Percentiles rank a stretch among this genome's conserved stretches.
phyloP scores from a whole-genome alignment of 202 grass and related monocot species.

The Schoenoplectus tabernaemontani region DNA sequence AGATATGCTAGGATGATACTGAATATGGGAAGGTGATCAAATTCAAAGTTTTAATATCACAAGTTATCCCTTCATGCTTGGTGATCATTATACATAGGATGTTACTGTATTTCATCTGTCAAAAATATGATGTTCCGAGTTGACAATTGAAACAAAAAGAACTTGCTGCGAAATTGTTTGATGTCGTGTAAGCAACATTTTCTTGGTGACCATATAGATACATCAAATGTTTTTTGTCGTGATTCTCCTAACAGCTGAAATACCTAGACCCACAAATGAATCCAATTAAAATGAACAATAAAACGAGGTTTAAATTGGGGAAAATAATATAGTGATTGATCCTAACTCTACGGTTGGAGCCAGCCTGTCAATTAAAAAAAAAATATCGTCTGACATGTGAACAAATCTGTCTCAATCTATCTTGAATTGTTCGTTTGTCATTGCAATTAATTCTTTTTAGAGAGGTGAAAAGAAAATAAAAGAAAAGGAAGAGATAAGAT shows the following conservation, averaged over 20 bases:
- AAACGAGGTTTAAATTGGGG: background rate
- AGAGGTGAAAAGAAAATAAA: background rate
- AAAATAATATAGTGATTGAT: background rate
- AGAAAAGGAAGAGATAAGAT: background rate
- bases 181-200: too few species aligned
- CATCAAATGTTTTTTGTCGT: too few species aligned
- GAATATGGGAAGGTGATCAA: background rate
- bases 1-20: background rate
- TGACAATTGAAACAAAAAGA: too few species aligned
- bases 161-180: too few species aligned
- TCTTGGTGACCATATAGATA: too few species aligned
- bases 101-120: too few species aligned
- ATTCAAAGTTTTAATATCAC: background rate
- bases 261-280: too few species aligned
- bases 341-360: background rate
- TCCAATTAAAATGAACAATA: background rate
- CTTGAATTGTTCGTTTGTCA: constrained; percentile 3
- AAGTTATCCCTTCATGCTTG: background rate
- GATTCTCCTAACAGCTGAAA: too few species aligned
- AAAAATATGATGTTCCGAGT: too few species aligned
- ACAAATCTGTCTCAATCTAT: constrained; percentile 6
- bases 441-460: background rate
- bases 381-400: constrained; percentile 3
- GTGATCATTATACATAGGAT: too few species aligned
- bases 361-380: constrained; percentile 5